These are phyloP conservation scores for Triticum turgidum DNA, from an alignment of 176 grass and related monocot genomes.

Conservation along the genomic window DNA sequence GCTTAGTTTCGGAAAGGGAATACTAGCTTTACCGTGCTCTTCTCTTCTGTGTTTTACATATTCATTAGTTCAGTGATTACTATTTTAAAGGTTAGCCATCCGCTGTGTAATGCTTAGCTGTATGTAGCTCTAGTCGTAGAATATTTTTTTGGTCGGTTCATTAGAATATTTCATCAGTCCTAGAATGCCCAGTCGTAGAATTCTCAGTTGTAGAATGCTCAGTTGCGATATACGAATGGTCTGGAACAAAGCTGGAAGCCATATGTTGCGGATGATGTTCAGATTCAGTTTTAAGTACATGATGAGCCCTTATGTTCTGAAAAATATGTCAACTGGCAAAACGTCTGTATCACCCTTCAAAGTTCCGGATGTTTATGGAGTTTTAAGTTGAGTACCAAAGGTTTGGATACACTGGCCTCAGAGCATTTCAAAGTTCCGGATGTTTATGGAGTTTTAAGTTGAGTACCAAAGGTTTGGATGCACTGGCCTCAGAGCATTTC, in stretches of 20 bases:
- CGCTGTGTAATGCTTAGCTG: too few relatives aligned
- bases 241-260: slow-evolving; percentile 92
- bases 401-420: slow-evolving; percentile 72
- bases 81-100: too few relatives aligned
- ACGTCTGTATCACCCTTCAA: slow-evolving; percentile 88
- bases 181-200: slow-evolving; percentile 61
- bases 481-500: slow-evolving; percentile 32
- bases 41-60: too few relatives aligned
- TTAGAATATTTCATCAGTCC: too few relatives aligned
- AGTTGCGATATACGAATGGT: slow-evolving; percentile 97
- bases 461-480: slow-evolving; percentile 91
- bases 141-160: too few relatives aligned
- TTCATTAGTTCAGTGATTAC: too few relatives aligned
- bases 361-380: slow-evolving; percentile 98
- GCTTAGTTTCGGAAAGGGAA: too few relatives aligned
- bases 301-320: slow-evolving; percentile 99
- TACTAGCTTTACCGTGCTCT: too few relatives aligned
- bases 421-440: slow-evolving; percentile 63
- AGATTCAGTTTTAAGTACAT: slow-evolving; percentile 97
- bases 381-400: slow-evolving; percentile 95
- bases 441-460: slow-evolving; percentile 98
- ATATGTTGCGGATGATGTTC: slow-evolving; percentile 94
- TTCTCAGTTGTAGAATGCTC: slow-evolving; percentile 52
- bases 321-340: slow-evolving; percentile 70
- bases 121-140: too few relatives aligned